Base-by-base conservation (phyloP, 140 eudicot species). In the Erigeron philadelphicus region DNA sequence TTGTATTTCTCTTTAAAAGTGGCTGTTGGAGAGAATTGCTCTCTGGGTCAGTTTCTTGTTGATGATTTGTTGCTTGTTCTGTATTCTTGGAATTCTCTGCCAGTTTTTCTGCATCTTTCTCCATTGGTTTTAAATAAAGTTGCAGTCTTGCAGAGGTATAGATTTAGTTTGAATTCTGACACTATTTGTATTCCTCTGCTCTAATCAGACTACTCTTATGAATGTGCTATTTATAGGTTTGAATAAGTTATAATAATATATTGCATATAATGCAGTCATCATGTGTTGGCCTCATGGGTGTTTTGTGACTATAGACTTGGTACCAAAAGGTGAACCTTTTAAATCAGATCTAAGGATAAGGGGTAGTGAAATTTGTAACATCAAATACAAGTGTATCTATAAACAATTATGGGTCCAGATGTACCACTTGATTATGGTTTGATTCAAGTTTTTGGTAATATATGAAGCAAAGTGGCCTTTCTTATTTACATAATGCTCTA, bases 1-100 rank as follows among this genome's bases (percentile, higher is more conserved):
- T 92, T 54, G 72, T 63, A 73, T 83, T 87, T 77, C 92, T 81
- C 72, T 74, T 86, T 44, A 88, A 83, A 17, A 92, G 88, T 65
- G 95, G 88, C 25, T 70, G 88, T 11, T 76, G 88, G 46, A 88
- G 83, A 57, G 87, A 73, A 68, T 88, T 84, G 80, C 70, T 81
- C 45, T 88, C 95, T 4, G 83, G 85, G 73, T 88, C 96, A 64
- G 79, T 64, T 64, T 83, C 85, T 21, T 77, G 88, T 52, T 81
- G 77, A 23, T 67, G 77, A 23, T 67, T 76, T 31, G 49, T 72
- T 45, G 66, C 79, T 66, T 68, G 81, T 67, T 85, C 81, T 50
- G 68, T 62, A 70, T 72, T 46, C 42, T 72, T n/a, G 70, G 44
- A 64, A 13, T 63, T 75, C 57, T 67, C 87, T 18, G 81, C 80